phyloP scores from a whole-genome alignment of 106 monocot species.

The Narthecium ossifragum region DNA sequence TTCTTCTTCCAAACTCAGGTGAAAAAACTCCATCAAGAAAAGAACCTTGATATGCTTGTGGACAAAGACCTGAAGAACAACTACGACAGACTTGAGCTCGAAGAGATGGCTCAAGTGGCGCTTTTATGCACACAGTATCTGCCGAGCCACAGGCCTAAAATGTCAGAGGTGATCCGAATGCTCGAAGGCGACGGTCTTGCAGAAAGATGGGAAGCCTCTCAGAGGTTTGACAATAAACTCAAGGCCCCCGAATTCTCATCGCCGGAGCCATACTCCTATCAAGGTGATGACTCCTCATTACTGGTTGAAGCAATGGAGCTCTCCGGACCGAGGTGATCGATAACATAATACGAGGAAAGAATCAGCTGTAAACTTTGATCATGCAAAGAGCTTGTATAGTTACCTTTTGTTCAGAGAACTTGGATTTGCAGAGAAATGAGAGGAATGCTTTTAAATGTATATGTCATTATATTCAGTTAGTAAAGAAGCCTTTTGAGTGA shows the following conservation, averaged over 20 bases:
- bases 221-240: slow-evolving; percentile 32
- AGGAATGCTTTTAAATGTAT: too few species aligned
- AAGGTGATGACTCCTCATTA: slow-evolving; percentile 70
- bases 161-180: slow-evolving; percentile 77
- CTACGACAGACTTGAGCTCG: slow-evolving; percentile 56
- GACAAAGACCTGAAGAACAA: slow-evolving; percentile 50
- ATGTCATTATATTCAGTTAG: too few species aligned
- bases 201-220: slow-evolving; percentile 70
- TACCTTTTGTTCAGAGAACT: too few species aligned
- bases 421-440: too few species aligned
- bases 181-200: slow-evolving; percentile 80
- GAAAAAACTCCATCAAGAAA: slow-evolving; percentile 56
- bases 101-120: slow-evolving; percentile 68
- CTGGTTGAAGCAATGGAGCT: slow-evolving; percentile 85
- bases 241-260: slow-evolving; percentile 34
- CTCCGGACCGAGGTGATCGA: slow-evolving; percentile 85
- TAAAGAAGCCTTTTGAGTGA: too few species aligned
- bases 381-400: too few species aligned
- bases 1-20: slow-evolving; percentile 45
- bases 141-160: slow-evolving; percentile 60
- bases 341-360: too few species aligned
- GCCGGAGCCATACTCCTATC: slow-evolving; percentile 51
- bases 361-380: too few species aligned
- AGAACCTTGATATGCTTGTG: slow-evolving; percentile 52
- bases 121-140: slow-evolving; percentile 66